Conservation (phyloP, 768 basidiomycete genomes). For the Arthromyces matolae region DNA sequence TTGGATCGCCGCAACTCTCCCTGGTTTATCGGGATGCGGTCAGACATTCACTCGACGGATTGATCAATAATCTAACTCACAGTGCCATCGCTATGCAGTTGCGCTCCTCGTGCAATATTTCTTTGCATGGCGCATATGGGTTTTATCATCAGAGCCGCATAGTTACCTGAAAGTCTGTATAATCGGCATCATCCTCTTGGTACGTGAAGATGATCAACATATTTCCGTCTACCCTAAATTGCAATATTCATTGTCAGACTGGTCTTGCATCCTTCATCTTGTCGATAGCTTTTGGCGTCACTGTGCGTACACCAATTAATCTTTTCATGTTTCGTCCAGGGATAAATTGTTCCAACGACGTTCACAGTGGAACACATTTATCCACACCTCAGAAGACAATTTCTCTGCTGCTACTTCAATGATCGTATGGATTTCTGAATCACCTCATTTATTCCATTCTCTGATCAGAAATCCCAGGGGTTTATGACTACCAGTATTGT, state of each 20-base stretch:
- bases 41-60: not conserved
- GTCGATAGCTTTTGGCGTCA: not conserved
- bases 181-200: not conserved
- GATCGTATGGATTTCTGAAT: not conserved
- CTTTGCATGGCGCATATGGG: constrained; percentile 3
- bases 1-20: not conserved
- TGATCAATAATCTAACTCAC: too few relatives aligned
- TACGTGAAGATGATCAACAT: too few relatives aligned
- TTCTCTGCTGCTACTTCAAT: not conserved
- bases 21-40: not conserved
- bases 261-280: not conserved
- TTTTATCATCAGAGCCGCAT: not conserved
- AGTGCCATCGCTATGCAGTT: not conserved
- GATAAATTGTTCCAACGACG: not conserved
- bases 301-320: too few relatives aligned
- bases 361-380: not conserved
- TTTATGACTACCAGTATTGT: not conserved
- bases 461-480: not conserved
- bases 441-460: not conserved
- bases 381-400: not conserved
- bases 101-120: not conserved
- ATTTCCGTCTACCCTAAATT: too few relatives aligned
- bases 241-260: not conserved
- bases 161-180: too few relatives aligned
- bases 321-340: not conserved